A percentile compares a stretch with the other conserved stretches of the same genome.
Conservation (phyloP, 2,329 filamentous ascomycete genomes). For the Colletotrichum brevisporum region DNA sequence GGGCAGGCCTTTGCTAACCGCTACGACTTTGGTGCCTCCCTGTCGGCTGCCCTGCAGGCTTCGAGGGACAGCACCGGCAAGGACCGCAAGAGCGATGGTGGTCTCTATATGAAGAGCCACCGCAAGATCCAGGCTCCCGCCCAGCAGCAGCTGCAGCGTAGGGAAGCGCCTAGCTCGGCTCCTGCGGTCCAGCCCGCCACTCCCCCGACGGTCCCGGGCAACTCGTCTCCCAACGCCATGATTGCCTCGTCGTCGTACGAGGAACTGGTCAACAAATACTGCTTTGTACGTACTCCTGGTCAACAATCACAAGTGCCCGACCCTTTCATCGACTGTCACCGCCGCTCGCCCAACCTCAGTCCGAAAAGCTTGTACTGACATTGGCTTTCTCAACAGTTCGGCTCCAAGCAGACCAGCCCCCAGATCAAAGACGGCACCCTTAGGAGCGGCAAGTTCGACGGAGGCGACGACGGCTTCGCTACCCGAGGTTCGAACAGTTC, state of each 20-base stretch:
- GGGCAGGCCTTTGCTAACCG: conserved; percentile 89
- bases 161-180: conserved; percentile 12
- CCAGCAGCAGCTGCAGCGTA: conserved; percentile 38
- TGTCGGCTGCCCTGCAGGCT: conserved; percentile 84
- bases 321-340: conserved; percentile 41
- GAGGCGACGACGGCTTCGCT: conserved; percentile 53
- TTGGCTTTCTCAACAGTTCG: conserved; percentile 64
- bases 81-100: conserved; percentile 63
- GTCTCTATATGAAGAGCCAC: conserved; percentile 69
- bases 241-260: conserved; percentile 93
- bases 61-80: conserved; percentile 76
- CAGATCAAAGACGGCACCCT: conserved; percentile 64
- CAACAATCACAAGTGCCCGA: conserved; percentile 47
- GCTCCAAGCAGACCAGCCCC: conserved; percentile 70
- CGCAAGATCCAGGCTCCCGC: conserved; percentile 52
- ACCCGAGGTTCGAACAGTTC: conserved; percentile 52
- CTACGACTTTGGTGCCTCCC: conserved; percentile 96
- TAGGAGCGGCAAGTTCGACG: conserved; percentile 59
- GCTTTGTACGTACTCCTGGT: conserved; percentile 89
- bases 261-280: conserved; percentile 98
- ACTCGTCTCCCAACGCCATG: conserved; percentile 66
- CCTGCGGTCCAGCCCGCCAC: conserved; percentile 28
- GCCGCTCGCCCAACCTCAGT: conserved; percentile 36
- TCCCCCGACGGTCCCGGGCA: conserved; percentile 49
- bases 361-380: conserved; percentile 56